phyloP scores from a whole-genome alignment of 2,329 filamentous ascomycete genomes.

The Colletotrichum incanum region DNA sequence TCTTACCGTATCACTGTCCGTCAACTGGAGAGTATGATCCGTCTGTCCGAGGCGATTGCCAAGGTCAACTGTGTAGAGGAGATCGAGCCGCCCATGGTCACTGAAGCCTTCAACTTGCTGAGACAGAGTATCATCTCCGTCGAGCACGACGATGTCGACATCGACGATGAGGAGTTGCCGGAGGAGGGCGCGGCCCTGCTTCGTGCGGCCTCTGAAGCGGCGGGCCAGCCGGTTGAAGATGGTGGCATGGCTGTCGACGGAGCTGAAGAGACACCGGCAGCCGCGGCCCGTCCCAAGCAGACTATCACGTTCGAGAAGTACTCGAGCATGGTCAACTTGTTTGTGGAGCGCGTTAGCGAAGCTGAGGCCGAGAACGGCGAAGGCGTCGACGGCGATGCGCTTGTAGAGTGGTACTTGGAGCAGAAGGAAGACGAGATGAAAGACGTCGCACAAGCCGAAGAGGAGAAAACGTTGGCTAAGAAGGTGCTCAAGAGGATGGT shows the following conservation, averaged over 20 bases:
- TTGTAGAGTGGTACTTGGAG: slow-evolving; percentile 93
- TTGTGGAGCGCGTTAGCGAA: slow-evolving; percentile 87
- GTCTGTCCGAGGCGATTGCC: slow-evolving; percentile 96
- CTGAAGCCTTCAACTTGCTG: slow-evolving; percentile 92
- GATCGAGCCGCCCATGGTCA: slow-evolving; percentile 86
- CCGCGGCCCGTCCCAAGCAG: slow-evolving; percentile 73
- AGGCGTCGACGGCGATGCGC: slow-evolving; percentile 86
- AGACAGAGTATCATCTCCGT: slow-evolving; percentile 97
- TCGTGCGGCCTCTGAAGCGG: slow-evolving; percentile 56
- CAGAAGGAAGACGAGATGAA: slow-evolving; percentile 88
- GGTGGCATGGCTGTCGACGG: slow-evolving; percentile 62
- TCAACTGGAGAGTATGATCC: slow-evolving; percentile 96
- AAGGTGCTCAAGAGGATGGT: slow-evolving; percentile 97
- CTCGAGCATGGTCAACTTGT: slow-evolving; percentile 87
- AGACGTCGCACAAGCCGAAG: slow-evolving; percentile 68
- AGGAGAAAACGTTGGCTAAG: slow-evolving; percentile 80
- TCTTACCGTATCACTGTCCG: slow-evolving; percentile 98
- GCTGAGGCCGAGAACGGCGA: slow-evolving; percentile 84
- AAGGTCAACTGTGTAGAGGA: slow-evolving; percentile 98
- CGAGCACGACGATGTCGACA: slow-evolving; percentile 96
- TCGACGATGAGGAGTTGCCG: slow-evolving; percentile 78
- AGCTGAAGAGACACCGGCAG: slow-evolving; percentile 54
- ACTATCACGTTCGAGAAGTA: slow-evolving; percentile 98
- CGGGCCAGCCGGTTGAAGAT: slow-evolving; percentile 61
- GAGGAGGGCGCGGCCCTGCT: slow-evolving; percentile 64